Evolutionary conservation across 306 rosid genomes (phyloP).

Genomic region (Prunus dulcis): DNA sequence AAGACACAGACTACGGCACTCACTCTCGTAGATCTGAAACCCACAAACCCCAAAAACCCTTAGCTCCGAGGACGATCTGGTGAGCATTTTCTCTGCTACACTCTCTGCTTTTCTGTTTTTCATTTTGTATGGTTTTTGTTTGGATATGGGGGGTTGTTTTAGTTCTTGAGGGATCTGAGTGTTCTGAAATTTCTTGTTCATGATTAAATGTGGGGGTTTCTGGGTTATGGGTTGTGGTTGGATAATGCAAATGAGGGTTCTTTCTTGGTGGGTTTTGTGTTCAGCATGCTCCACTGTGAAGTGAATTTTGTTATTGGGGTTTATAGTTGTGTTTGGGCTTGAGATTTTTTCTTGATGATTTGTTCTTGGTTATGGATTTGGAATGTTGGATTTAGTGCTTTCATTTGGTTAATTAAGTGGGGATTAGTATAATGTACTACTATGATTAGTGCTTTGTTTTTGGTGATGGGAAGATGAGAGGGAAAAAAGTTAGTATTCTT

Average conservation of each 20-base stretch:
- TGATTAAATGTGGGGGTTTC: constrained; percentile 7
- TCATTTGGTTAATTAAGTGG: constrained; percentile 20
- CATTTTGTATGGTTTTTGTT: background rate
- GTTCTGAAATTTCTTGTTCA: background rate
- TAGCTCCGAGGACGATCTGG: constrained; percentile 26
- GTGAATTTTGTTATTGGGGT: constrained; percentile 17
- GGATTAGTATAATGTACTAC: background rate
- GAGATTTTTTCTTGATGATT: constrained; percentile 14
- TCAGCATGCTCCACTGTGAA: background rate
- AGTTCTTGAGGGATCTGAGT: constrained; percentile 14
- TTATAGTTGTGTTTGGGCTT: constrained; percentile 11
- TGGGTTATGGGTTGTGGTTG: background rate
- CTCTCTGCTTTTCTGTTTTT: background rate
- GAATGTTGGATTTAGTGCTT: constrained; percentile 12
- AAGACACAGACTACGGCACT: constrained; percentile 3
- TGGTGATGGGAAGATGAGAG: constrained; percentile 21
- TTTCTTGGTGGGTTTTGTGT: background rate
- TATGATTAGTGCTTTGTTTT: constrained; percentile 16
- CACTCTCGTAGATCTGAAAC: constrained; percentile 39
- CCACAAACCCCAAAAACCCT: background rate
- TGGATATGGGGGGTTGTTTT: no score
- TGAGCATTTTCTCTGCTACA: constrained; percentile 18
- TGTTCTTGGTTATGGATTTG: constrained; percentile 6
- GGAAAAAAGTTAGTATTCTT: background rate
- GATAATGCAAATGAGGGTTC: background rate